These are phyloP conservation scores for Boeremia exigua DNA, from an alignment of 2,329 filamentous ascomycete species.

Conservation along the genomic window DNA sequence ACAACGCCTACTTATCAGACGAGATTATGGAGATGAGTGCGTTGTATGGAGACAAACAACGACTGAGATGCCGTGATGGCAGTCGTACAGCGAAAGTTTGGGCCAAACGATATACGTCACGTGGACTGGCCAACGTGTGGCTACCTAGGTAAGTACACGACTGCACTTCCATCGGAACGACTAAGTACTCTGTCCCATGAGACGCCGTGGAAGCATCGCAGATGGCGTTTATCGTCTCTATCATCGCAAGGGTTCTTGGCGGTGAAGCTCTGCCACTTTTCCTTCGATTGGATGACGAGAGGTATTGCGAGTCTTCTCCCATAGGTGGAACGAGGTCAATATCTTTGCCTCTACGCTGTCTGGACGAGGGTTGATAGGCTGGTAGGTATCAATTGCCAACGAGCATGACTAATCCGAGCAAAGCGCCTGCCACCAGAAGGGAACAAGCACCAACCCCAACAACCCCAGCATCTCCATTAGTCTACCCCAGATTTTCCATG, in stretches of 20 bases:
- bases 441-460: slow-evolving; percentile 15
- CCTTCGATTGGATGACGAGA: not conserved
- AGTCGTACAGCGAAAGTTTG: not conserved
- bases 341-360: not conserved
- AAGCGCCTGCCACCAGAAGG: slow-evolving; percentile 12
- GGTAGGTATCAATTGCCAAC: slow-evolving; percentile 17
- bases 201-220: not conserved
- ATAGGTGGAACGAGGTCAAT: not conserved
- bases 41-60: slow-evolving; percentile 8
- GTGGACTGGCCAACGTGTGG: not conserved
- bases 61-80: not conserved
- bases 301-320: not conserved
- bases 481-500: slow-evolving; percentile 42
- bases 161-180: not conserved
- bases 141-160: not conserved
- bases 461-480: slow-evolving; percentile 18
- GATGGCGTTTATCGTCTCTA: not conserved
- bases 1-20: not conserved
- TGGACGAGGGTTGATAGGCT: not conserved
- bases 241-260: not conserved
- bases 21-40: not conserved
- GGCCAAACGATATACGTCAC: slow-evolving; percentile 5
- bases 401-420: slow-evolving; percentile 28
- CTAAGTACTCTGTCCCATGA: not conserved
- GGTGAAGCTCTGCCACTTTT: no score